Conservation (phyloP, 1,139 yeast species). For the Pichia sp. region DNA sequence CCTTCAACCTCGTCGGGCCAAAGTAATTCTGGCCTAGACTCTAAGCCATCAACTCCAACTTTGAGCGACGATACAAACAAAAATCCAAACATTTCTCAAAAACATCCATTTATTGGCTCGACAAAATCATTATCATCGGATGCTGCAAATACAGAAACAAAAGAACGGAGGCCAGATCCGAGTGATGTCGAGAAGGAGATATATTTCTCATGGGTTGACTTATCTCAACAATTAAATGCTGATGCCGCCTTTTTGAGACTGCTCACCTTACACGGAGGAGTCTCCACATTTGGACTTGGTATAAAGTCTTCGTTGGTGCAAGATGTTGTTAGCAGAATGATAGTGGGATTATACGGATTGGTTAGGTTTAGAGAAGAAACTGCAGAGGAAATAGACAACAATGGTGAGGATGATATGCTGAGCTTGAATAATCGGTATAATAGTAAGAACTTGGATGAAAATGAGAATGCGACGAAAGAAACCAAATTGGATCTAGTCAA, state of each 20-base stretch:
- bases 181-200: constrained; percentile 22
- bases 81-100: background rate
- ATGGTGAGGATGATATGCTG: constrained; percentile 3
- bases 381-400: constrained; percentile 16
- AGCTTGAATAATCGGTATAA: constrained; percentile 12
- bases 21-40: background rate
- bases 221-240: constrained; percentile 48
- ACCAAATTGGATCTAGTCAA: background rate
- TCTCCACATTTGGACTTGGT: constrained; percentile 33
- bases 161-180: no score
- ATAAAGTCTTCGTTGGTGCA: constrained; percentile 40
- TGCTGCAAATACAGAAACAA: background rate
- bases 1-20: background rate
- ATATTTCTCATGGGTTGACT: constrained; percentile 54
- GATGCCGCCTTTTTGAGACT: constrained; percentile 43
- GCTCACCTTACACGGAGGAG: constrained; percentile 36
- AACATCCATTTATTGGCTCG: constrained; percentile 19
- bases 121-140: background rate
- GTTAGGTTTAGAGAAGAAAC: constrained; percentile 24
- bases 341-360: constrained; percentile 32
- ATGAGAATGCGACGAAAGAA: background rate
- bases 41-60: background rate
- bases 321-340: constrained; percentile 39
- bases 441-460: background rate
- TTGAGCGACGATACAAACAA: background rate